Conservation (phyloP, 768 basidiomycete genomes). For the Ramaria sp. region DNA sequence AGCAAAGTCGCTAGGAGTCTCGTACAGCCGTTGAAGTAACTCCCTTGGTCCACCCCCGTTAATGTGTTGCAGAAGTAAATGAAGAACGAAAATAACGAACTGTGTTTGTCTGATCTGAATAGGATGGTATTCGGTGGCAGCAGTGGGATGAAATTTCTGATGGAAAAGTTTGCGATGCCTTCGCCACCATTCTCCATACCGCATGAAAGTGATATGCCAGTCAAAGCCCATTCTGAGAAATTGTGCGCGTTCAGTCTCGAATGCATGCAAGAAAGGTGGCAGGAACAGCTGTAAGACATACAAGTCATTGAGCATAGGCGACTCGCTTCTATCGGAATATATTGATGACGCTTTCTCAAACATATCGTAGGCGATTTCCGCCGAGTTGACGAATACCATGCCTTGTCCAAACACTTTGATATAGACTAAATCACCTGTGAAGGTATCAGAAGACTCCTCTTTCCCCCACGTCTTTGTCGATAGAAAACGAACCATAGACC, state of each 20-base stretch:
- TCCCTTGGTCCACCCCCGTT: background rate
- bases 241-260: background rate
- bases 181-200: slow-evolving; percentile 12
- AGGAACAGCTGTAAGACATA: slow-evolving; percentile 26
- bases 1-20: background rate
- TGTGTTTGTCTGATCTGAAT: slow-evolving; percentile 5
- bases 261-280: background rate
- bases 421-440: slow-evolving; percentile 50
- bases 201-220: slow-evolving; percentile 8
- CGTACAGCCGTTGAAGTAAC: background rate
- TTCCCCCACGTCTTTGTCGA: background rate
- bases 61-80: background rate
- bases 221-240: slow-evolving; percentile 5
- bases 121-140: slow-evolving; percentile 6
- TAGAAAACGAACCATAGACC: slow-evolving; percentile 14
- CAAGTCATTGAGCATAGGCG: slow-evolving; percentile 65
- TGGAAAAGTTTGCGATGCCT: slow-evolving; percentile 13
- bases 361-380: slow-evolving; percentile 47
- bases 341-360: slow-evolving; percentile 61
- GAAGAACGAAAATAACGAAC: background rate
- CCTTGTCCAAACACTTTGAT: slow-evolving; percentile 56
- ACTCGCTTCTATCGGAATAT: slow-evolving; percentile 62
- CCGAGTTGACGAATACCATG: slow-evolving; percentile 56
- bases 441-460: background rate
- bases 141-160: slow-evolving; percentile 11